These are phyloP conservation scores for Spathaspora boniae DNA, from an alignment of 805 yeast species.

Conservation along the genomic window DNA sequence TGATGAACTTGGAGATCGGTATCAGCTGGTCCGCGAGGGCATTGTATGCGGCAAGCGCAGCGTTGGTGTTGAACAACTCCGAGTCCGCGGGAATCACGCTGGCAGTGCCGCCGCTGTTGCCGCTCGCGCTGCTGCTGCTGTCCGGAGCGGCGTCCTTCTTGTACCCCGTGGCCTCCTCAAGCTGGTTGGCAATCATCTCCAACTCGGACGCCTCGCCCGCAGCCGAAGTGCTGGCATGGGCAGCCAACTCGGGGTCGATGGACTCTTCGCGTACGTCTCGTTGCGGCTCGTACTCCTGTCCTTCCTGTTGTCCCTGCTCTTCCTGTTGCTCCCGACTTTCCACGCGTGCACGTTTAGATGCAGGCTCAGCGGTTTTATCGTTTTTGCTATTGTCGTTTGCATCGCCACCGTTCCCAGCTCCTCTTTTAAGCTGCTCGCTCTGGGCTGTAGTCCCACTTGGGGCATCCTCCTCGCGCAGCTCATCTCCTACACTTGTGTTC, in stretches of 20 bases:
- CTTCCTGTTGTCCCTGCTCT: not conserved
- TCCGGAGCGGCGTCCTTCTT: constrained; percentile 8
- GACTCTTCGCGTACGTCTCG: not conserved
- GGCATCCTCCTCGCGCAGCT: not conserved
- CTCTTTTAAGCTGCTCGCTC: not conserved
- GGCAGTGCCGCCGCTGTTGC: not conserved
- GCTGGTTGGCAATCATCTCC: constrained; percentile 29
- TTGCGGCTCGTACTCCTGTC: not conserved
- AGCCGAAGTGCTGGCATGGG: not conserved
- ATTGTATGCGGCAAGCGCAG: constrained; percentile 40
- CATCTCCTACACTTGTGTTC: not conserved
- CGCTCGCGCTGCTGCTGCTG: not conserved
- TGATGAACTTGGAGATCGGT: constrained; percentile 3
- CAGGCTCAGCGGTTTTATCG: not conserved
- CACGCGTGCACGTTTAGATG: not conserved
- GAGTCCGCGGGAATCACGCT: constrained; percentile 36
- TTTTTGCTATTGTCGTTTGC: not conserved
- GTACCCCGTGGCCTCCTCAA: constrained; percentile 28
- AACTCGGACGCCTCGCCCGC: constrained; percentile 23
- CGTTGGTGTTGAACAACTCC: constrained; percentile 36
- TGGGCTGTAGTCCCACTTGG: not conserved
- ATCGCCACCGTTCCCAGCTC: not conserved
- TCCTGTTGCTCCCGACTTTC: not conserved
- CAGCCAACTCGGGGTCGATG: not conserved
- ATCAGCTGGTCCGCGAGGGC: constrained; percentile 34